Conservation (phyloP, 306 rosid species). For the Lathyrus aphaca region DNA sequence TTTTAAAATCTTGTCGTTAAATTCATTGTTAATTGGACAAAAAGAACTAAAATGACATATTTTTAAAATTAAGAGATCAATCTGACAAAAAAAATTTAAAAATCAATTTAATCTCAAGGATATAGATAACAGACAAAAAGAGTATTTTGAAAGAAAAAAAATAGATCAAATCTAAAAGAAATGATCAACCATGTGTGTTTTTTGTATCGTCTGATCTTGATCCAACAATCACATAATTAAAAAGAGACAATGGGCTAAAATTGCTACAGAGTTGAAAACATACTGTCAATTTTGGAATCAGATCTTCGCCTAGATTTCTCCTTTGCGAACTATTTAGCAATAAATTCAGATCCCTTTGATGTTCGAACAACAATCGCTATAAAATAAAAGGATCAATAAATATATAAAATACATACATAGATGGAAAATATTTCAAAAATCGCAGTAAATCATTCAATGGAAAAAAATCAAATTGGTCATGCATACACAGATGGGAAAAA, state of each 20-base stretch:
- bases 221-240: too few relatives aligned
- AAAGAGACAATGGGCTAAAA: not conserved
- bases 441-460: not conserved
- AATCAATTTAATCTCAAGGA: too few relatives aligned
- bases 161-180: too few relatives aligned
- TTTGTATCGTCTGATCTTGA: too few relatives aligned
- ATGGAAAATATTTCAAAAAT: conserved; percentile 6
- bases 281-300: conserved; percentile 19
- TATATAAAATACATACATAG: not conserved
- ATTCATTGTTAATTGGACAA: too few relatives aligned
- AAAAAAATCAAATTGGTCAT: conserved; percentile 5
- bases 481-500: conserved; percentile 22
- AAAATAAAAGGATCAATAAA: not conserved
- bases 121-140: too few relatives aligned
- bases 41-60: too few relatives aligned
- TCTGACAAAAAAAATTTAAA: too few relatives aligned
- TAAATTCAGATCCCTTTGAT: not conserved
- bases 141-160: too few relatives aligned
- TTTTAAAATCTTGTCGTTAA: too few relatives aligned
- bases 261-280: not conserved
- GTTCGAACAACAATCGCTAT: not conserved
- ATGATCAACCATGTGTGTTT: too few relatives aligned
- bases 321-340: not conserved
- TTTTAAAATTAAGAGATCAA: too few relatives aligned
- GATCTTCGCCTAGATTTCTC: conserved; percentile 5